Evolutionary conservation across 148 eudicot species (phyloP).

Genomic region (Linanthus parryae): DNA sequence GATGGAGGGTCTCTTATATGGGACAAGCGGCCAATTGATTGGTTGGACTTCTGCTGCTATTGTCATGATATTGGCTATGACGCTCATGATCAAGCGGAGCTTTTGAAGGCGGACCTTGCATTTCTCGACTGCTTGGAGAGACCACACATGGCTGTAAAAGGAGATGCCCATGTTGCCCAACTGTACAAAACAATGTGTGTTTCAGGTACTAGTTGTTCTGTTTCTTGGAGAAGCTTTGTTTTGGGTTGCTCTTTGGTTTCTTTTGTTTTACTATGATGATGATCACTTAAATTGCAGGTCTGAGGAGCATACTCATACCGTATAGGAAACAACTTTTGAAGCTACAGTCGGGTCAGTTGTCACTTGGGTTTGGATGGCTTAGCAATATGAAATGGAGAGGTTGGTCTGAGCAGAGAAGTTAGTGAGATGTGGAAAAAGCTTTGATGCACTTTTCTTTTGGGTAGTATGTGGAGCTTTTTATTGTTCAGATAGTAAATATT

Average conservation of each 20-base stretch:
- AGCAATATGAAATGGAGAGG: slow-evolving; percentile 62
- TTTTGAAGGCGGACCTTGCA: slow-evolving; percentile 87
- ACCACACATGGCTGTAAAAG: slow-evolving; percentile 55
- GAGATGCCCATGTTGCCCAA: slow-evolving; percentile 63
- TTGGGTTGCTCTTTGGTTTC: background rate
- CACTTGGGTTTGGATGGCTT: slow-evolving; percentile 62
- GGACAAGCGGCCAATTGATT: slow-evolving; percentile 96
- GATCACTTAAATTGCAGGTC: slow-evolving; percentile 56
- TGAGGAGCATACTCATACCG: slow-evolving; percentile 76
- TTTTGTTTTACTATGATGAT: background rate
- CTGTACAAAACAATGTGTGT: slow-evolving; percentile 80
- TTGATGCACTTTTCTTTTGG: too few species aligned
- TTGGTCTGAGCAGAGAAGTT: slow-evolving; percentile 32
- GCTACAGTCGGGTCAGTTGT: slow-evolving; percentile 44
- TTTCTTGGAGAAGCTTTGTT: background rate
- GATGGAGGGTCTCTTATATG: slow-evolving; percentile 79
- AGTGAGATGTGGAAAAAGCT: too few species aligned
- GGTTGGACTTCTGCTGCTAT: slow-evolving; percentile 97
- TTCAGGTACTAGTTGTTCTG: slow-evolving; percentile 46
- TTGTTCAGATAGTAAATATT: too few species aligned
- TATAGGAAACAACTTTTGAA: slow-evolving; percentile 75
- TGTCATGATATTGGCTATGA: slow-evolving; percentile 99
- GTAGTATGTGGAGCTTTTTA: too few species aligned
- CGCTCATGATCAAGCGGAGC: slow-evolving; percentile 84
- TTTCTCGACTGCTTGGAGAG: slow-evolving; percentile 94